Evolutionary conservation across 345 rosid species (phyloP).

Genomic region (Eucalyptus viminalis): DNA sequence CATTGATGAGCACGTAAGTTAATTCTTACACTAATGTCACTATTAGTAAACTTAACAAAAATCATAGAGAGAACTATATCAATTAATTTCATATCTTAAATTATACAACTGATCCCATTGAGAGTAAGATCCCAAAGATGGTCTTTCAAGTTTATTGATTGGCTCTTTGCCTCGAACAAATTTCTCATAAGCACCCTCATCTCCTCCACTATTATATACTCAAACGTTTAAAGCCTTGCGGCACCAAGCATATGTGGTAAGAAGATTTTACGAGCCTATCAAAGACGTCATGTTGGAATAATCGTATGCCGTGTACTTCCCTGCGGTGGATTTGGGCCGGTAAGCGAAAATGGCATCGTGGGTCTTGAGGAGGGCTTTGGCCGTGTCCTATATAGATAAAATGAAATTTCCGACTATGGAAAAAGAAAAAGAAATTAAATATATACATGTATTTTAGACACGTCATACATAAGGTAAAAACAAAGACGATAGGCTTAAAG

Average conservation of each 20-base stretch:
- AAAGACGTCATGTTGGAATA: slow-evolving; percentile 19
- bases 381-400: neutral
- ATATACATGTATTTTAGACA: neutral
- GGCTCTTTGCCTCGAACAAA: neutral
- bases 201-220: slow-evolving; percentile 34
- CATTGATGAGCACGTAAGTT: neutral
- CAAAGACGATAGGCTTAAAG: neutral
- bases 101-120: neutral
- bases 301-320: slow-evolving; percentile 38
- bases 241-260: slow-evolving; percentile 26
- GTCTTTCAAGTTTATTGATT: neutral
- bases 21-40: neutral
- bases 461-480: neutral
- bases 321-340: slow-evolving; percentile 36
- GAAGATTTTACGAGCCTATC: slow-evolving; percentile 42
- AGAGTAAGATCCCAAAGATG: neutral
- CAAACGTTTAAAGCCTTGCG: slow-evolving; percentile 23
- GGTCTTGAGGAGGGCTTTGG: slow-evolving; percentile 11
- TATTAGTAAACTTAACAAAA: neutral
- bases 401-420: neutral
- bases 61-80: neutral
- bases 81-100: neutral
- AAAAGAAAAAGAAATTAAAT: too few relatives aligned
- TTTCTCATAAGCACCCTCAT: neutral
- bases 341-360: slow-evolving; percentile 17